Base-by-base conservation (phyloP, 768 basidiomycete genomes). In the Steccherinum ochraceum region DNA sequence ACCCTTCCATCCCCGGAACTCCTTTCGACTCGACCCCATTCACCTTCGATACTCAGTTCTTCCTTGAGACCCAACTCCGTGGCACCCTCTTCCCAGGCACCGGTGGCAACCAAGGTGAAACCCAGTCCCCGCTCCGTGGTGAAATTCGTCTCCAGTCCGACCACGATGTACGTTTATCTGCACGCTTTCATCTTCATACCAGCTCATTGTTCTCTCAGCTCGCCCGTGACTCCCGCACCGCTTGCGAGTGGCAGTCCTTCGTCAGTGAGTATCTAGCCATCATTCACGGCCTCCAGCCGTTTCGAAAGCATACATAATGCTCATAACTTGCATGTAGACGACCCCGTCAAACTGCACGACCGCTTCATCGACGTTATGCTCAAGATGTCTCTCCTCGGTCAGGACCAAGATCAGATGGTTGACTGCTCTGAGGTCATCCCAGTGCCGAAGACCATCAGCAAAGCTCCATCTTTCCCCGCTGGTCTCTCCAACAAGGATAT, bases 191-290 rank as follows among this genome's bases (percentile, higher is more conserved):
- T n/a, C n/a, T n/a, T n/a, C n/a, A n/a, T n/a, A n/a, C n/a, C n/a
- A n/a, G n/a, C n/a, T n/a, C n/a, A n/a, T n/a, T n/a, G n/a, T n/a
- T n/a, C n/a, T 35, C 30, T 35, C 7, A 35, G 30, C 30, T 50
- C 40, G 52, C 52, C n/a, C 55, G 54, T 64, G 73, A 77, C 61
- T 53, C 67, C 3, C 63, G 72, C 40, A 79, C 77, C 19, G 68
- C 73, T 12, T 78, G 77, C 64, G 56, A 58, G 40, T 78, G 76
- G 76, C 77, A 78, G 60, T 64, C 65, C 1, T 67, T 72, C 52
- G 71, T 69, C 24, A 56, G 57, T 50, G 47, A 64, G 45, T 43
- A 67, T 66, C 58, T 51, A 53, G n/a, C n/a, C n/a, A n/a, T n/a
- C n/a, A n/a, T n/a, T n/a, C 24, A 60, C 62, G 50, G 66, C 67